Base-by-base conservation (phyloP, 1,284 basidiomycete genomes). In the Trichosporon sp. region DNA sequence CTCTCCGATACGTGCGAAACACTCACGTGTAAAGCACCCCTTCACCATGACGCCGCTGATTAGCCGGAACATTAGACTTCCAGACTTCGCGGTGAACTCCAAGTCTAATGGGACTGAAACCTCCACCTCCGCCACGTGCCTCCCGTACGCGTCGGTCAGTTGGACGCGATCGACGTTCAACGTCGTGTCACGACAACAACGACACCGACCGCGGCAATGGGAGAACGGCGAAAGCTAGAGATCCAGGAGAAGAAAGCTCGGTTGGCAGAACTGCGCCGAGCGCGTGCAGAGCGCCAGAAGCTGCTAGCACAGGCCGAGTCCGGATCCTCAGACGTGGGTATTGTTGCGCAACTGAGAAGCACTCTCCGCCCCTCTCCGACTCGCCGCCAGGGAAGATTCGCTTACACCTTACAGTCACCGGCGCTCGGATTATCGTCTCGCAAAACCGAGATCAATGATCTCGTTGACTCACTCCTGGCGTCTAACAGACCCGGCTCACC, bases 201-300 rank as follows among this genome's bases (percentile, higher is more conserved):
- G 62, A 33, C 49, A 7, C 29, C 49, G 3, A 61, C 16, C 34
- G 32, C n/a, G 46, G 63, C 54, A 37, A 78, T 78, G 76, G 65
- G 75, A 33, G 80, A 83, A 59, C 70, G 79, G 58, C 84, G 88
- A 40, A 81, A 87, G 72, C 85, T 88, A 72, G 94, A 97, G 81
- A 91, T 98, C 67, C 92, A 95, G 80, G 91, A 89, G 44, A 99
- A 98, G 81, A 84, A 89, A 65, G 87, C 88, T 7, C 94, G 93
- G 79, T 87, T 98, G 46, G 91, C 87, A 56, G 91, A 94, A 68
- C 69, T 82, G 36, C 68, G 78, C 34, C 64, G 78, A 54, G 78
- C 79, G 13, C 72, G 78, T 58, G 80, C 78, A 40, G 78, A 81
- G 60, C 66, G 78, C 29, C 66, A 70, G 61, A 71, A 72, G 54